Conservation (phyloP, 108 stramenopile species). For the Cyclotella cryptica region DNA sequence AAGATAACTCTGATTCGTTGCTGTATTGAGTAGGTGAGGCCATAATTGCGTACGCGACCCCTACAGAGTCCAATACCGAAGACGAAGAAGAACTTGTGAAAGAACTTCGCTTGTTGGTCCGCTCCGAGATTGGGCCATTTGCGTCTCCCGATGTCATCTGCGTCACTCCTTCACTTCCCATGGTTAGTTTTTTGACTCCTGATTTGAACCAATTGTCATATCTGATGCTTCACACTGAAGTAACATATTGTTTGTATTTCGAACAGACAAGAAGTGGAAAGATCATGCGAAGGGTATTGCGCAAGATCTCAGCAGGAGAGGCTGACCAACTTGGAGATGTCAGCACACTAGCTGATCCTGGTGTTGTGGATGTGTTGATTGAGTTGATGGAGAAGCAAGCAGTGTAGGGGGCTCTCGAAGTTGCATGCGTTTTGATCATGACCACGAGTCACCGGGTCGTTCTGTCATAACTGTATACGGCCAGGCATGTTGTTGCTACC, state of each 20-base stretch:
- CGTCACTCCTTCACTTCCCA: constrained; percentile 76
- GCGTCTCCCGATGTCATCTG: constrained; percentile 87
- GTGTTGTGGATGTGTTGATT: constrained; percentile 78
- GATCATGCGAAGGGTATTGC: constrained; percentile 92
- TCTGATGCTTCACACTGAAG: background rate
- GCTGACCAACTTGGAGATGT: constrained; percentile 82
- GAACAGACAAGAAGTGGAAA: constrained; percentile 78
- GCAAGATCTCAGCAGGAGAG: constrained; percentile 88
- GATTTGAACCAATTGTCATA: background rate
- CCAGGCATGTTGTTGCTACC: no score
- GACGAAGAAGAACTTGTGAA: constrained; percentile 69
- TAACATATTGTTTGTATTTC: background rate
- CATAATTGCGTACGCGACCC: constrained; percentile 86
- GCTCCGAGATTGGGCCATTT: constrained; percentile 83
- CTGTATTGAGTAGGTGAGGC: constrained; percentile 62
- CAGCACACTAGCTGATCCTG: constrained; percentile 86
- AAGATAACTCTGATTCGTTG: background rate
- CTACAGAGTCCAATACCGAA: constrained; percentile 59
- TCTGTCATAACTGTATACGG: no score
- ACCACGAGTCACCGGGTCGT: no score
- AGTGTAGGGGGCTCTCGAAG: no score
- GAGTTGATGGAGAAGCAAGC: constrained; percentile 36
- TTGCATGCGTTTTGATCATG: no score
- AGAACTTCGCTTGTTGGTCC: constrained; percentile 77
- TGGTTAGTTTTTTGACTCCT: constrained; percentile 42